Percentiles rank a stretch among this genome's conserved stretches.
These are phyloP conservation scores for Sclerotinia borealis DNA, from an alignment of 2,329 filamentous ascomycete species.

Conservation along the genomic window DNA sequence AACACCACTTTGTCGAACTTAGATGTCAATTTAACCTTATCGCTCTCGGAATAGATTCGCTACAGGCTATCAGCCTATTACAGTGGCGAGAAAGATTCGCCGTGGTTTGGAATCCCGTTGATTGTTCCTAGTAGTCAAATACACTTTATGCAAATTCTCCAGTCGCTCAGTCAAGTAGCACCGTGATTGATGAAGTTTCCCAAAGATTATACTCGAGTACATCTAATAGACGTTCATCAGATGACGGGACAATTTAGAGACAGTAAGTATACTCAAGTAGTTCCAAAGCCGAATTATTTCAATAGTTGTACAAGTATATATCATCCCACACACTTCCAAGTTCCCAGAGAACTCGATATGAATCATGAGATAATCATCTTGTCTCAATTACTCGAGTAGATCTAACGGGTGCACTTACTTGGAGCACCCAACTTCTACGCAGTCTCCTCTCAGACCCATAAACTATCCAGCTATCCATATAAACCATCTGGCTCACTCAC, in stretches of 20 bases:
- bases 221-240: neutral
- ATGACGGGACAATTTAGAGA: neutral
- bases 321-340: too few species aligned
- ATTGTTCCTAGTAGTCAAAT: neutral
- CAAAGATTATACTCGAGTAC: neutral
- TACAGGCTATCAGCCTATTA: conserved; percentile 4
- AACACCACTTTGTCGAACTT: neutral
- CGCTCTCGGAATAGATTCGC: conserved; percentile 8
- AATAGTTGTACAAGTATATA: too few species aligned
- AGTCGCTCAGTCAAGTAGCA: neutral
- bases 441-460: too few species aligned
- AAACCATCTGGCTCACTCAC: too few species aligned
- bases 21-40: neutral
- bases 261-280: neutral
- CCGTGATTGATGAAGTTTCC: neutral
- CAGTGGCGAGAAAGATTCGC: neutral
- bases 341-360: too few species aligned
- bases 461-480: too few species aligned
- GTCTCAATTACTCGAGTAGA: too few species aligned
- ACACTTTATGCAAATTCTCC: neutral
- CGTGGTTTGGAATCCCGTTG: neutral
- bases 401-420: too few species aligned
- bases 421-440: too few species aligned
- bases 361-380: too few species aligned
- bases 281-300: neutral